Conservation (phyloP, 2,329 filamentous ascomycete genomes). For the Cordyceps fumosorosea region DNA sequence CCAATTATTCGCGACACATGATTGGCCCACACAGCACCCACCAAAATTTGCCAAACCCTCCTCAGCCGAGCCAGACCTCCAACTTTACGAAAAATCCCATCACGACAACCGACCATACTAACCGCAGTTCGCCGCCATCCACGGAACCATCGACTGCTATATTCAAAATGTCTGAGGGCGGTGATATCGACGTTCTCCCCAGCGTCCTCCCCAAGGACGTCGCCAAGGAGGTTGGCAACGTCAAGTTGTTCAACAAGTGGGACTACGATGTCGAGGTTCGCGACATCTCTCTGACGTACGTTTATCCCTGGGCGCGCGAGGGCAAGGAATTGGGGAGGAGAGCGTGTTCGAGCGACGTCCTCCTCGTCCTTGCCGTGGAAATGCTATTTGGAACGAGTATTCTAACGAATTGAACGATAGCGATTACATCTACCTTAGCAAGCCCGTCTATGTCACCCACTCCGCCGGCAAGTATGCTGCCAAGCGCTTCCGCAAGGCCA, state of each 20-base stretch:
- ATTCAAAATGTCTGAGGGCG: constrained; percentile 83
- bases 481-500: constrained; percentile 99
- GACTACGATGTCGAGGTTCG: constrained; percentile 98
- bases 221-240: constrained; percentile 77
- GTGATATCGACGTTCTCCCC: constrained; percentile 84
- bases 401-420: constrained; percentile 45
- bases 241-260: constrained; percentile 98
- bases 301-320: constrained; percentile 15
- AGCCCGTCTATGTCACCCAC: constrained; percentile 98
- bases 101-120: constrained; percentile 33
- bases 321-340: not conserved
- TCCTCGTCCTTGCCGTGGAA: constrained; percentile 7
- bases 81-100: constrained; percentile 30
- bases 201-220: constrained; percentile 90
- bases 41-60: constrained; percentile 30
- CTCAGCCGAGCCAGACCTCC: constrained; percentile 26
- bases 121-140: constrained; percentile 30
- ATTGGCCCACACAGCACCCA: constrained; percentile 31
- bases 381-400: constrained; percentile 14
- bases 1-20: constrained; percentile 22
- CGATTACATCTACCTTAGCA: constrained; percentile 99
- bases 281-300: constrained; percentile 98
- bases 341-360: constrained; percentile 9
- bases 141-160: constrained; percentile 32
- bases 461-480: constrained; percentile 96